Percentiles rank a stretch among this genome's conserved stretches.
Conservation (phyloP, 805 yeast species). For the Starmerella vitae region DNA sequence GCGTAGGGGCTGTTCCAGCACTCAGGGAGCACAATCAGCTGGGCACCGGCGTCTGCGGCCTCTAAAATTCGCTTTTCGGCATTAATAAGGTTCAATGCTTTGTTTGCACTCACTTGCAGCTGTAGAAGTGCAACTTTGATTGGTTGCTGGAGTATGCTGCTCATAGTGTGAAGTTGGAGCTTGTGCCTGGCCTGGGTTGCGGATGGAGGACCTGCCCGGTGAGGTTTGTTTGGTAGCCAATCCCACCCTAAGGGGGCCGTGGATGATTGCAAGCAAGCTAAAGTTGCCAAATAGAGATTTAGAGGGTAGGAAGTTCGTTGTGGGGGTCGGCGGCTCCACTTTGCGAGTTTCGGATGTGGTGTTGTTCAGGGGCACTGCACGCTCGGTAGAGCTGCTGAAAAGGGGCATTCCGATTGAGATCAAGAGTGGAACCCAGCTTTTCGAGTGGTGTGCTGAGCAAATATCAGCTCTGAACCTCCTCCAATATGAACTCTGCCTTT, state of each 20-base stretch:
- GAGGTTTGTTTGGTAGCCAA: too few relatives aligned
- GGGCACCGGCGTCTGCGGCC: slow-evolving; percentile 54
- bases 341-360: slow-evolving; percentile 13
- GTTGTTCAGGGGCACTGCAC: neutral
- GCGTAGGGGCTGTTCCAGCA: slow-evolving; percentile 94
- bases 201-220: too few relatives aligned
- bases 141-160: slow-evolving; percentile 33
- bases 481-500: slow-evolving; percentile 6
- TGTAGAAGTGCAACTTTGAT: slow-evolving; percentile 77
- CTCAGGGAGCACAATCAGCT: slow-evolving; percentile 80
- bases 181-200: too few relatives aligned
- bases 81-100: slow-evolving; percentile 57
- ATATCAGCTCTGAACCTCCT: slow-evolving; percentile 1
- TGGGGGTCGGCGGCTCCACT: slow-evolving; percentile 22
- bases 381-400: slow-evolving; percentile 1
- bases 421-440: slow-evolving; percentile 6
- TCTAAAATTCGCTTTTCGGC: slow-evolving; percentile 49
- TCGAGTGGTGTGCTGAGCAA: slow-evolving; percentile 16
- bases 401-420: slow-evolving; percentile 7
- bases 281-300: slow-evolving; percentile 6
- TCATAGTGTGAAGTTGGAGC: neutral
- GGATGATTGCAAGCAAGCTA: slow-evolving; percentile 16
- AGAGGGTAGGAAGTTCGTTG: slow-evolving; percentile 13
- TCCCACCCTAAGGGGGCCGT: slow-evolving; percentile 16
- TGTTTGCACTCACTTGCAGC: slow-evolving; percentile 67